Evolutionary conservation across 73 alveolate species (phyloP), one percentile per base, ranked within the genome.

Genomic region (Paramecium caudatum): DNA sequence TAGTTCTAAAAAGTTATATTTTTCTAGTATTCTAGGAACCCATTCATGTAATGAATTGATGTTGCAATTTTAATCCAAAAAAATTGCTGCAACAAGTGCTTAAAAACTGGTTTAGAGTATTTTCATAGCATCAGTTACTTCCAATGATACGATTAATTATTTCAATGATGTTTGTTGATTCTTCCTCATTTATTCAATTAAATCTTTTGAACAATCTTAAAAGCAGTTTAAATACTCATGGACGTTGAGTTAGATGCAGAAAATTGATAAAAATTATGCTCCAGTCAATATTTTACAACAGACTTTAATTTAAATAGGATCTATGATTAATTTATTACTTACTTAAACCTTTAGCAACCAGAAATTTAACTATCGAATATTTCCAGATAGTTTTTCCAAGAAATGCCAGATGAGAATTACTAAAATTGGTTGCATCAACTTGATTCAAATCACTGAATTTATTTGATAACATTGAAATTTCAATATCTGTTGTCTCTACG

Each of bases 81-180:
- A 68, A 13, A 68, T 68, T 17, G 84, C 84, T 32, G 48, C 84
- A 15, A 68, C 61, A 34, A 68, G 50, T 13, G 84, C 84, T 9
- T 9, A 34, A 0, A 68, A 68, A n/a, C 55, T 49, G 15, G 2
- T 68, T 68, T 37, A 19, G 8, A 68, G 15, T 9, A 0, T 3
- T 37, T 68, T 7, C 3, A 43, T 1, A 5, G 9, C 37, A 32
- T 3, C 0, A 68, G 55, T 12, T 68, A 25, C 19, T 9, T 68
- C 9, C 30, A 32, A 25, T 32, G 1, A 2, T 32, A 15, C 37
- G 19, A 68, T 34, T 68, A 32, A 25, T 27, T 10, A 55, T 5
- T 16, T 43, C 34, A 34, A 32, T 1, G 50, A 30, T 68, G 9
- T 9, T 17, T 68, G 34, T 32, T 37, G 25, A 0, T 15, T 8